Evolutionary conservation across 208 protist genomes (phyloP).

Genomic region (Leishmania tropica): DNA sequence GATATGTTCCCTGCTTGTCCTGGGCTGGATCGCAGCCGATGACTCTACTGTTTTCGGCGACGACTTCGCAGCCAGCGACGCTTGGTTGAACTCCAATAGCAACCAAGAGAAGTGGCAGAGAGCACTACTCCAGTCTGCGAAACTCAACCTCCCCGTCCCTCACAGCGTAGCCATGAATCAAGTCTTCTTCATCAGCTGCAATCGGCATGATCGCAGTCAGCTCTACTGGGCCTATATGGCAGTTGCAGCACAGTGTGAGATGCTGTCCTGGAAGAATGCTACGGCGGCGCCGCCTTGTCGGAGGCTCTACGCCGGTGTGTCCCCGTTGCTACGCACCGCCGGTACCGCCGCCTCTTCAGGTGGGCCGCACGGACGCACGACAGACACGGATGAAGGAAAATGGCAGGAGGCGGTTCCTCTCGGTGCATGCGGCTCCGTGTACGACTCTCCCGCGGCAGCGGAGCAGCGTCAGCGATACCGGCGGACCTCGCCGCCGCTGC

Average conservation of each 20-base stretch:
- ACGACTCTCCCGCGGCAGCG: slow-evolving; percentile 15
- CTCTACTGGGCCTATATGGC: slow-evolving; percentile 71
- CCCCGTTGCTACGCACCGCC: slow-evolving; percentile 1
- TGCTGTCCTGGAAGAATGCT: slow-evolving; percentile 21
- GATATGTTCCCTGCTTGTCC: slow-evolving; percentile 12
- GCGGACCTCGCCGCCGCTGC: neutral
- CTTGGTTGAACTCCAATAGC: slow-evolving; percentile 9
- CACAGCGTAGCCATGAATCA: slow-evolving; percentile 35
- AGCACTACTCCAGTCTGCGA: slow-evolving; percentile 3
- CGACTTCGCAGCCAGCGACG: neutral
- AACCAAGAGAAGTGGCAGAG: slow-evolving; percentile 9
- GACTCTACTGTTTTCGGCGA: no score
- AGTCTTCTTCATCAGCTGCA: slow-evolving; percentile 81
- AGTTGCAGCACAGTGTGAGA: slow-evolving; percentile 43
- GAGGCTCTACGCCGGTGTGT: slow-evolving; percentile 30
- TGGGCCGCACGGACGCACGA: neutral
- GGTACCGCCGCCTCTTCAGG: neutral
- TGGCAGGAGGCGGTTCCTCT: slow-evolving; percentile 17
- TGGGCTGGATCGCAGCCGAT: neutral
- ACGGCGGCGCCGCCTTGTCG: slow-evolving; percentile 28
- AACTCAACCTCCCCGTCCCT: slow-evolving; percentile 17
- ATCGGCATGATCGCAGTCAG: slow-evolving; percentile 67
- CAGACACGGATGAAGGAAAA: neutral
- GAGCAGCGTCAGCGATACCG: slow-evolving; percentile 10
- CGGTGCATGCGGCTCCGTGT: slow-evolving; percentile 31